Percentiles rank a stretch among this genome's conserved stretches.
These are phyloP conservation scores for Opeltia flavorubescens DNA, from an alignment of 495 filamentous ascomycete species.

Conservation along the genomic window DNA sequence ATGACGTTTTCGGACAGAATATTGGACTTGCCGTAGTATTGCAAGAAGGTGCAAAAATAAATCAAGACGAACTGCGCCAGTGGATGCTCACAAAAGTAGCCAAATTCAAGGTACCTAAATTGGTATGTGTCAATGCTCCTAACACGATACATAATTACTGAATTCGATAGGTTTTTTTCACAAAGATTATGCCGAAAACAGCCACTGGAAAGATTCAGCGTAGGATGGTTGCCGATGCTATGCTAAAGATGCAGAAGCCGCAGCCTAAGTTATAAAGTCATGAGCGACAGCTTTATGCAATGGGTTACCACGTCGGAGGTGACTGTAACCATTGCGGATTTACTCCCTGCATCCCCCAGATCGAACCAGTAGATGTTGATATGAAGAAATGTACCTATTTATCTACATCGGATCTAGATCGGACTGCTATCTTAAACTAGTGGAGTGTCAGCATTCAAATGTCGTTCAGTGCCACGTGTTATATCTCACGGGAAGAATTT, in stretches of 20 bases:
- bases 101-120: conserved; percentile 77
- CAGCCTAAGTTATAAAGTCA: conserved; percentile 30
- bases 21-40: conserved; percentile 63
- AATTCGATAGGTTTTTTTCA: conserved; percentile 51
- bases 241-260: conserved; percentile 41
- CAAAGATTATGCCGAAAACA: conserved; percentile 71
- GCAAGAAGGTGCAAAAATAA: conserved; percentile 41
- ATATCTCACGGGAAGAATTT: conserved; percentile 32
- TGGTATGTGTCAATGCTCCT: conserved; percentile 32
- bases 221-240: conserved; percentile 63
- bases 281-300: too few relatives aligned
- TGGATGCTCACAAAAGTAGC: conserved; percentile 55
- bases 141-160: neutral
- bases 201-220: conserved; percentile 82
- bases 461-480: neutral
- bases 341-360: too few relatives aligned
- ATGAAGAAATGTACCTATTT: too few relatives aligned
- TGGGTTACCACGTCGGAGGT: too few relatives aligned
- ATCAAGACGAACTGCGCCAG: conserved; percentile 41
- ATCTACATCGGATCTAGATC: too few relatives aligned
- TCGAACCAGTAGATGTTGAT: too few relatives aligned
- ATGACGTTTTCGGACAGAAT: conserved; percentile 57
- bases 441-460: neutral
- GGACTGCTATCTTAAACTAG: conserved; percentile 8
- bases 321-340: too few relatives aligned